Base-by-base conservation (phyloP, 345 rosid species). In the Arabis alpina region DNA sequence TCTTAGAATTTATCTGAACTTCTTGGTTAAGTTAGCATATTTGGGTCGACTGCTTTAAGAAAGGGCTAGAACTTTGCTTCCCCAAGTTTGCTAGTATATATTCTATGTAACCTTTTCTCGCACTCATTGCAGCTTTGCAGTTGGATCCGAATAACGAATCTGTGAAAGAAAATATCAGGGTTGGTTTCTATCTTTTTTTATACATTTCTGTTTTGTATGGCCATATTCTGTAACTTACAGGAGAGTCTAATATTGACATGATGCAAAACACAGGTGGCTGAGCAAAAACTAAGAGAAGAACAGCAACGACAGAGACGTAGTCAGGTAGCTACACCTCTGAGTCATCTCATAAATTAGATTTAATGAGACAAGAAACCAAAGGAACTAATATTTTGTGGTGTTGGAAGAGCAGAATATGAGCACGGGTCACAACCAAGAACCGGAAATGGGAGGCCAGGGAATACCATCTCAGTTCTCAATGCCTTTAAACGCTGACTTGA, bases 151-250 rank as follows among this genome's bases (percentile, higher is more conserved):
- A 82, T 62, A 90, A 87, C 44, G 89, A 83, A 78, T 72, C 84
- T 30, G 84, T 90, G 61, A 88, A 83, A 80, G 97, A 84, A 80
- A 90, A 90, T 58, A 85, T 90, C 73, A 79, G 69, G 96, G 96
- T 88, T 58, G 60, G 83, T 68, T 71, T 40, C 37, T 19, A n/a
- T 24, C 25, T 48, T 15, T 11, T 30, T 5, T 0, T 1, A 12
- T 41, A 23, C 61, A 13, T 68, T 55, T 15, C 14, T 32, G 48
- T 8, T 60, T 60, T n/a, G 3, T 51, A 61, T 60, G 23, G 6
- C 53, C 14, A n/a, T 34, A 7, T 34, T 15, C 7, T 37, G 10
- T 25, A 3, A 52, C 6, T 49, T 4, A 36, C 1, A 48, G 11
- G 65, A 23, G 56, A 72, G 52, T 16, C 54, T 54, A 51, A 65